Evolutionary conservation across 2,329 filamentous ascomycete genomes (phyloP), one percentile per base, ranked within the genome.

Genomic region (Periconia macrospinosa): DNA sequence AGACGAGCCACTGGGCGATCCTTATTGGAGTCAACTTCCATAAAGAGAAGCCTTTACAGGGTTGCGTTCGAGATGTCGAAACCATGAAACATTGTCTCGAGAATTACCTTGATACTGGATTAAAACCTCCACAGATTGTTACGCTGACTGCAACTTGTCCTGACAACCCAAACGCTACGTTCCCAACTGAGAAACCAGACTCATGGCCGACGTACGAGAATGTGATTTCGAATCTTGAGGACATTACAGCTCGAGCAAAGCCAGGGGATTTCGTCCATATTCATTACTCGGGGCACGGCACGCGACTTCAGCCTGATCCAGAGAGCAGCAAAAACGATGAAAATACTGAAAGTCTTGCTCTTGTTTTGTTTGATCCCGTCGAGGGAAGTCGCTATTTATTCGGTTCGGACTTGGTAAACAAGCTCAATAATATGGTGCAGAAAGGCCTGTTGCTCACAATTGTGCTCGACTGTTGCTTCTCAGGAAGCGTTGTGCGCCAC

Each of bases 401-500:
- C 11, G 33, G 33, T 5, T 37, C 15, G 3, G 33, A 37, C 3
- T 37, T 37, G 33, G 33, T 10, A 14, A 3, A 13, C 33, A 6
- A 6, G 33, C 11, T 37, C 3, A 37, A 10, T 6, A 13, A 13
- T 37, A 52, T 54, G 52, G 46, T 50, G 14, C 27, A 54, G 0
- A 54, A 54, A 18, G 33, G n/a, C 15, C n/a, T 54, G 8, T 10
- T 45, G 14, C 46, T 54, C 17, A 54, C 52, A 6, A 30, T 54
- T 19, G 46, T 50, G 10, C 30, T 54, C 3, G 52, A 54, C 33
- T 54, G 52, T 18, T 54, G 52, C 33, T 54, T 49, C 33, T 49
- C 46, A 9, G 50, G 41, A 19, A 43, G 41, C 17, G 17, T 43
- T 5, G 17, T 43, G 41, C 41, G 41, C 17, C 6, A 43, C 41